phyloP scores from a whole-genome alignment of 371 early-diverging fungal genomes.

The Mortierella sp. region DNA sequence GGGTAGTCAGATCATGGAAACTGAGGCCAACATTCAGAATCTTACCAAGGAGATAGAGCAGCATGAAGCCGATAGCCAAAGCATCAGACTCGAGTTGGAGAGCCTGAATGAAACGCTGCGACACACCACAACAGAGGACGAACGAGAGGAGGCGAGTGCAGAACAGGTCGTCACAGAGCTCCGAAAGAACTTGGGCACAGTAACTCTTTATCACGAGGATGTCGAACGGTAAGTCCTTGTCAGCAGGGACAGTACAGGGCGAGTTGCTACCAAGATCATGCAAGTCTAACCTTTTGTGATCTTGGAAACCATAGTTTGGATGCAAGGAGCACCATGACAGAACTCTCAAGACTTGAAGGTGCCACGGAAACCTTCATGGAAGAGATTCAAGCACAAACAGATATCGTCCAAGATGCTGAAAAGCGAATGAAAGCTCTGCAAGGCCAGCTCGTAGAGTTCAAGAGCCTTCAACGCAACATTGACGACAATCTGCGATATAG shows the following conservation, averaged over 20 bases:
- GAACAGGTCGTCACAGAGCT: constrained; percentile 46
- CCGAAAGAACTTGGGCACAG: constrained; percentile 53
- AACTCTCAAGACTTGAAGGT: constrained; percentile 39
- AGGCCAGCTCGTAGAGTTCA: constrained; percentile 59
- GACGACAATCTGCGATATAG: constrained; percentile 75
- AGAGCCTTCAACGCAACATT: constrained; percentile 67
- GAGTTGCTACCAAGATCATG: no score
- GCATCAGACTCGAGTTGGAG: constrained; percentile 28
- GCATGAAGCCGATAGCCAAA: constrained; percentile 41
- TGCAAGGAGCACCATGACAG: constrained; percentile 15
- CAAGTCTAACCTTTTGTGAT: neutral
- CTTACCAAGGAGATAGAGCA: constrained; percentile 41
- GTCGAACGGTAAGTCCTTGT: constrained; percentile 56
- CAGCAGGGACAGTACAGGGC: no score
- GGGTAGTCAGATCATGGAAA: constrained; percentile 44
- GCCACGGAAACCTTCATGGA: constrained; percentile 27
- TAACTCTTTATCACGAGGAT: constrained; percentile 56
- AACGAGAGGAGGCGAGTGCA: constrained; percentile 44
- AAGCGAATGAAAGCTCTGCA: constrained; percentile 58
- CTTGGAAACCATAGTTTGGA: constrained; percentile 15
- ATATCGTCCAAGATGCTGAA: constrained; percentile 24
- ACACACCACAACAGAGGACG: constrained; percentile 18
- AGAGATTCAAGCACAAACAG: constrained; percentile 37
- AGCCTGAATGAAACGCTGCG: constrained; percentile 19
- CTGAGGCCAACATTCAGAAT: constrained; percentile 21